Base-by-base conservation (phyloP, 73 alveolate genomes). In the Breviolum minutum region DNA sequence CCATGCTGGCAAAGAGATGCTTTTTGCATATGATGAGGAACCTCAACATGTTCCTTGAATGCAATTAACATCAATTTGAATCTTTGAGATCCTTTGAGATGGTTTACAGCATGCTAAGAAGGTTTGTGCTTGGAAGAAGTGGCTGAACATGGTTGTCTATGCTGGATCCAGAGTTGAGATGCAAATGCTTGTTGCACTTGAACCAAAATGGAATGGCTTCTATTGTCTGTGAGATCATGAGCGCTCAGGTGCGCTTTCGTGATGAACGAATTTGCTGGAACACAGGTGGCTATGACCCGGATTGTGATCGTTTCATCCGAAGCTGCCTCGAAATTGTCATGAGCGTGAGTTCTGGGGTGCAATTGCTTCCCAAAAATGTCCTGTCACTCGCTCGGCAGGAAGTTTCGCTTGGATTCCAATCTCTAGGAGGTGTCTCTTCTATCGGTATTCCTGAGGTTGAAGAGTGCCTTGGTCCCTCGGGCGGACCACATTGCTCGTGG, bases 401-500 rank as follows among this genome's bases (percentile, higher is more conserved):
- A 40, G 54, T 40, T 40, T 40, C 54, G 54, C 54, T 40, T 40
- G 54, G 54, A 40, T 40, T 40, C 54, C 54, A 30, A 73, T 17
- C 60, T 0, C 10, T 40, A 26, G 83, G 83, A 32, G 5, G 30
- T 20, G 82, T 12, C 19, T 13, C 26, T 2, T 66, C 22, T 13
- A 66, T 66, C 29, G 26, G 32, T 7, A 7, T 9, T 26, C 81
- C 19, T 12, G 32, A 77, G 86, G 86, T 12, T 29, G 30, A 80
- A 48, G 32, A 80, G 88, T 19, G 95, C 95, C 6, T 54, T 87
- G 95, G 82, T 66, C 19, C 95, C 95, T 7, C 82, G 95, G n/a
- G 95, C 95, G 10, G 95, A 60, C 30, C 64, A 40, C 48, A 29
- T 87, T 24, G 88, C 88, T 26, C 83, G 19, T 63, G 95, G 83